Conservation (phyloP, 2,329 filamentous ascomycete species). For the Hypoxylon sp. region DNA sequence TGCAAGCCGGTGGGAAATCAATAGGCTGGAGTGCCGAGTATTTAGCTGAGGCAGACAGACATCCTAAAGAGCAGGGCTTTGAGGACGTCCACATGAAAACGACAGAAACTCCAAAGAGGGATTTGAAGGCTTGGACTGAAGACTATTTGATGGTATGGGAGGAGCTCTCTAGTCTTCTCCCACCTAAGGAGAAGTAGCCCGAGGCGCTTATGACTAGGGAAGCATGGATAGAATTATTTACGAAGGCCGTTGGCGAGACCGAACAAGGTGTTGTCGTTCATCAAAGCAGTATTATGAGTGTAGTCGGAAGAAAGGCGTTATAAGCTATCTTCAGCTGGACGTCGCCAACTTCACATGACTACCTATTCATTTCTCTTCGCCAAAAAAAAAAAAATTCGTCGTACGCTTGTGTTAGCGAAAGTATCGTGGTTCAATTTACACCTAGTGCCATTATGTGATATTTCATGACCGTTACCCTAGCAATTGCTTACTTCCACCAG, state of each 20-base stretch:
- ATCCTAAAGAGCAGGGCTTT: constrained; percentile 34
- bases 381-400: neutral
- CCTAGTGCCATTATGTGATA: neutral
- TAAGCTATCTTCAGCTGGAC: constrained; percentile 17
- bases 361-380: neutral
- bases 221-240: constrained; percentile 41
- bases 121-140: constrained; percentile 50
- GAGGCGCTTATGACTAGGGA: constrained; percentile 45
- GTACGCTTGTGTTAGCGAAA: neutral
- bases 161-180: constrained; percentile 45
- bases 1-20: constrained; percentile 23
- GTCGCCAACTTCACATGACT: neutral
- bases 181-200: constrained; percentile 36
- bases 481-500: neutral
- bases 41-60: constrained; percentile 29
- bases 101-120: constrained; percentile 25
- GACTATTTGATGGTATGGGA: constrained; percentile 51
- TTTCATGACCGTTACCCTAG: too few relatives aligned
- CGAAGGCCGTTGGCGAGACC: constrained; percentile 46
- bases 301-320: constrained; percentile 38
- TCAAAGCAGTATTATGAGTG: constrained; percentile 32
- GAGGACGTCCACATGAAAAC: constrained; percentile 16
- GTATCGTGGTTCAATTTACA: neutral
- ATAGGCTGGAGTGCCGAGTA: constrained; percentile 24
- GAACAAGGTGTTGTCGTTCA: constrained; percentile 48